Evolutionary conservation across 2,329 filamentous ascomycete species (phyloP).

Genomic region (Didymella segeticola): DNA sequence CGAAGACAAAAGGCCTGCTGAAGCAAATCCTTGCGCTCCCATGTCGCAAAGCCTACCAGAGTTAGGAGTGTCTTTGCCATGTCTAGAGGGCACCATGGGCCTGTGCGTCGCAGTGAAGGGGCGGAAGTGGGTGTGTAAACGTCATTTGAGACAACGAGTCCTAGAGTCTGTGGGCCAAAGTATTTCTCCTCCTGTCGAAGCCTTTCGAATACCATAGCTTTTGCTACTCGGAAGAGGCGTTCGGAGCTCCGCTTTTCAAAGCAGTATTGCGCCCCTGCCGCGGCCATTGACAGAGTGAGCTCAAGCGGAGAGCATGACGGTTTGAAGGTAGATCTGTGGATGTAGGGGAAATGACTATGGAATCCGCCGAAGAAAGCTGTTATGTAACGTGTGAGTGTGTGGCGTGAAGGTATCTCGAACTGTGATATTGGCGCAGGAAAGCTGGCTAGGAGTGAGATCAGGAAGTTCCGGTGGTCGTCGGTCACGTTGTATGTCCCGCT

Average conservation of each 20-base stretch:
- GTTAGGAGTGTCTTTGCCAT: slow-evolving; percentile 39
- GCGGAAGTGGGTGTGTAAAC: slow-evolving; percentile 16
- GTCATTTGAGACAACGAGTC: slow-evolving; percentile 25
- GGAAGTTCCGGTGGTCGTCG: slow-evolving; percentile 34
- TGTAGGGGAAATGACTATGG: slow-evolving; percentile 44
- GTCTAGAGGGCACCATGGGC: slow-evolving; percentile 37
- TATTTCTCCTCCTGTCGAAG: slow-evolving; percentile 33
- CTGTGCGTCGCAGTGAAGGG: slow-evolving; percentile 19
- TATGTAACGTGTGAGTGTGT: slow-evolving; percentile 40
- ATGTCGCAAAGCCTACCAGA: slow-evolving; percentile 41
- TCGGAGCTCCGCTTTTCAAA: slow-evolving; percentile 41
- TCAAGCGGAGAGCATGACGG: slow-evolving; percentile 40
- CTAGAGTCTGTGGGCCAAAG: slow-evolving; percentile 34
- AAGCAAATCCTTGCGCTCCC: slow-evolving; percentile 40
- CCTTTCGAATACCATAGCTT: slow-evolving; percentile 39
- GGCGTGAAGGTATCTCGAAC: slow-evolving; percentile 41
- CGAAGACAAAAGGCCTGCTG: slow-evolving; percentile 41
- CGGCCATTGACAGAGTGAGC: slow-evolving; percentile 42
- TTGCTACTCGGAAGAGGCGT: slow-evolving; percentile 38
- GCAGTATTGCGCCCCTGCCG: slow-evolving; percentile 44
- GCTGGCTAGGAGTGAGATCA: slow-evolving; percentile 25
- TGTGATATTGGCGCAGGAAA: slow-evolving; percentile 30
- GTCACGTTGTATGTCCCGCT: slow-evolving; percentile 36
- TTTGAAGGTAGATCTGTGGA: slow-evolving; percentile 43
- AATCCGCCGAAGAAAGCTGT: slow-evolving; percentile 42